Base-by-base conservation (phyloP, 148 eudicot genomes). In the Fallopia convolvulus region DNA sequence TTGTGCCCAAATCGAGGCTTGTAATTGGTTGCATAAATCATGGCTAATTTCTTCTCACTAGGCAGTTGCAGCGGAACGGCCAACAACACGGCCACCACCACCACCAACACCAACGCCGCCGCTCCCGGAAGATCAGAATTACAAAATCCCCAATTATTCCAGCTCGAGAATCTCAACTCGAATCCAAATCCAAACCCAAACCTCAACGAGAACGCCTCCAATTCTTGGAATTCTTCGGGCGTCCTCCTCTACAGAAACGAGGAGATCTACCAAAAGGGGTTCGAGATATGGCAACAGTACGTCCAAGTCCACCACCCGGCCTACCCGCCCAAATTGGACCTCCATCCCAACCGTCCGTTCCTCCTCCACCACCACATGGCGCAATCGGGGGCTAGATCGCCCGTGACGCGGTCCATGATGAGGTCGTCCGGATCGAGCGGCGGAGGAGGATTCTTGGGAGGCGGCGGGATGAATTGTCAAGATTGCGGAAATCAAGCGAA, bases 401-500 rank as follows among this genome's bases (percentile, higher is more conserved):
- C 21, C 78, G 76, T 21, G n/a, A 5, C 73, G 0, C 18, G 73
- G 18, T 12, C 73, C 44, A 77, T 79, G 79, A 84, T 80, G 86
- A 77, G 85, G 75, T 26, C 39, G 12, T 53, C 77, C 3, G 39
- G 39, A 3, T 75, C 77, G 20, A 15, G 8, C 17, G 75, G 80
- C 18, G 71, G 39, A 2, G 39, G 39, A 36, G 39, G 39, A 0
- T 36, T 36, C 39, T 36, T 36, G 39, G 39, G 39, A 36, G 39
- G 77, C 7, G 32, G 85, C 4, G 87, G 86, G 0, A 79, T 90
- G 66, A 90, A 86, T 36, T 93, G 98, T 71, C 97, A 90, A 70
- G 98, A 93, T 60, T 93, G 98, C 61, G 98, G 98, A 2, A 93
- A 93, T 61, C 94, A 90, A 60, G 89, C 99, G 1, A 95, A 95